Conservation (phyloP, 2,329 filamentous ascomycete genomes). For the Fusarium aywerte region DNA sequence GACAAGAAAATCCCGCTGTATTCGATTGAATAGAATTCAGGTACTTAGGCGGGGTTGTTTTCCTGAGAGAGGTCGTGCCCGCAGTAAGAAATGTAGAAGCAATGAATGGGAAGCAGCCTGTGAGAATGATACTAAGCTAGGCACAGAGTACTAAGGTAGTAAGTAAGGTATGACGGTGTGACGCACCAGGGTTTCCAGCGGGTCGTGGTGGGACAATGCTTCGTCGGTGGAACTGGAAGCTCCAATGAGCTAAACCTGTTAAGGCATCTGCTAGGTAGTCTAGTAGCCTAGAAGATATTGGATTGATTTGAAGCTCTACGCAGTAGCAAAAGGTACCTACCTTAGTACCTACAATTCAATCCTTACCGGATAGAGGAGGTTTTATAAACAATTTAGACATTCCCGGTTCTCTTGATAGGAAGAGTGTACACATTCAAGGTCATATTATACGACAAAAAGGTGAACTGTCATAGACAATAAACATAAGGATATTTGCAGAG, state of each 20-base stretch:
- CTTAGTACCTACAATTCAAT: not conserved
- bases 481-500: not conserved
- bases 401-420: not conserved
- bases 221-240: constrained; percentile 24
- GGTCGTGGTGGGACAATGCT: constrained; percentile 19
- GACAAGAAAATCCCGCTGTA: not conserved
- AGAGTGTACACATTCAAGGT: not conserved
- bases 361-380: constrained; percentile 21
- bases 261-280: constrained; percentile 34
- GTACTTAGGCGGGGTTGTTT: not conserved
- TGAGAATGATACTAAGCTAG: constrained; percentile 7
- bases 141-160: not conserved
- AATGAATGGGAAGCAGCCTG: not conserved
- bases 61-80: constrained; percentile 10
- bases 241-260: constrained; percentile 22
- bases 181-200: constrained; percentile 33
- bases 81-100: constrained; percentile 24
- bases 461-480: not conserved
- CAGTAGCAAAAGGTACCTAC: not conserved
- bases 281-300: constrained; percentile 2
- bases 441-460: too few species aligned
- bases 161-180: constrained; percentile 33
- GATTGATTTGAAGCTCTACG: constrained; percentile 13
- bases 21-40: not conserved
- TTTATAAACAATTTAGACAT: not conserved